Evolutionary conservation across 306 rosid species (phyloP), one percentile per base, ranked within the genome.

Genomic region (Citrullus colocynthis): DNA sequence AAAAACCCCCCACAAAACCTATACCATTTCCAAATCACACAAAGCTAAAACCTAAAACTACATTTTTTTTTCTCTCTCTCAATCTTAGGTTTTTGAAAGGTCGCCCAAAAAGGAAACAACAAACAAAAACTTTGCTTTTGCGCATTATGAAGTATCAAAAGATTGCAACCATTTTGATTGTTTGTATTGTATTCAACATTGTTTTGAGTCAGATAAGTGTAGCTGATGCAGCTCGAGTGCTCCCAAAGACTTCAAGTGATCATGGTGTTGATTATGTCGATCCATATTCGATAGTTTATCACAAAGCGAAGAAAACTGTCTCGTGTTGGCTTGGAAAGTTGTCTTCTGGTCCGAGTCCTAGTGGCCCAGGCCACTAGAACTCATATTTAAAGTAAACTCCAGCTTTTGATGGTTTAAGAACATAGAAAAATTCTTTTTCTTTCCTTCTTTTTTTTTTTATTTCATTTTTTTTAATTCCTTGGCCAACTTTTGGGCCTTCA

Each of bases 261-360:
- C 16, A 67, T 5, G 11, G 18, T 2, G 74, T 41, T 67, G 54
- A 41, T 64, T 5, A 39, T 9, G 4, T 9, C 12, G 52, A 76
- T 3, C 8, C 79, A 6, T 76, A 76, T 57, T 28, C 66, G 15
- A 41, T 76, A 3, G 79, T 39, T 36, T 76, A 76, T 76, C 65
- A 76, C 1, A 57, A 58, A 39, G 79, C 79, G 9, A 56, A 34
- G 54, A 54, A 75, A 1, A 7, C 79, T 20, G 20, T 76, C 65
- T 76, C 79, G 1, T 20, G 54, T 56, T 76, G 79, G 79, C 66
- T 76, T 6, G 79, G 49, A 6, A 55, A 7, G 69, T 39, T 76
- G 28, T 76, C 79, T 6, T 76, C 79, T 41, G 79, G 79, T 37
- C 79, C 79, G 1, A 76, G 79, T n/a, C 79, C 79, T 10, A 76